Evolutionary conservation across 768 basidiomycete genomes (phyloP), one percentile per base, ranked within the genome.

Genomic region (Trametes maxima): DNA sequence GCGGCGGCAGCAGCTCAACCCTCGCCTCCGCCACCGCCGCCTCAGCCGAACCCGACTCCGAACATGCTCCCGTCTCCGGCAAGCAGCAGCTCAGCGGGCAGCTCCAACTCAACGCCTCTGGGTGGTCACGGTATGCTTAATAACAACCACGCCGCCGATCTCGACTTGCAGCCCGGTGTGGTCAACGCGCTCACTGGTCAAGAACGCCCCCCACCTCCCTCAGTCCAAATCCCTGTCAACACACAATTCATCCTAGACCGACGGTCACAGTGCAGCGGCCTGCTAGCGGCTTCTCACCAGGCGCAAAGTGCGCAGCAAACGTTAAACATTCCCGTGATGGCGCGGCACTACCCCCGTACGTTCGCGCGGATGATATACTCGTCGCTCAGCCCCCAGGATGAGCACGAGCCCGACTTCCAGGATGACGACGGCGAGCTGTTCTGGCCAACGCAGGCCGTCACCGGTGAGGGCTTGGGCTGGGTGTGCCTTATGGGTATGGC

Each of bases 381-480:
- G 22, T 85, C 83, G 22, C 75, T 90, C 52, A 75, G 79, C 0
- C 77, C 82, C 0, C 79, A 79, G 16, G 90, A 93, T 65, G 90
- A 93, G 71, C 81, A 88, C 57, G 89, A 92, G 63, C 87, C 88
- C 12, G 90, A 92, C 64, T 84, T 92, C 54, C 90, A 92, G 71
- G 91, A 93, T 66, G 88, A 91, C 65, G 90, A 91, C 71, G 89
- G 90, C 64, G 91, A 92, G 68, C 77, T 93, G n/a, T 90, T 85
- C 69, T 92, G 90, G 91, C 91, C 90, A 0, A 86, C 86, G 44
- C 87, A 90, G 67, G 79, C 82, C 37, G 77, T 85, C 59, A 88
- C 82, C 33, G 89, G 89, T 44, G 88, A 90, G 72, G 91, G 91
- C 50, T 79, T 93, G 33, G 91, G 87, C 21, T 93, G 91, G 91